Percentiles rank a stretch among this genome's conserved stretches.
Conservation (phyloP, 2,329 filamentous ascomycete species). For the Clarireedia homoeocarpa region DNA sequence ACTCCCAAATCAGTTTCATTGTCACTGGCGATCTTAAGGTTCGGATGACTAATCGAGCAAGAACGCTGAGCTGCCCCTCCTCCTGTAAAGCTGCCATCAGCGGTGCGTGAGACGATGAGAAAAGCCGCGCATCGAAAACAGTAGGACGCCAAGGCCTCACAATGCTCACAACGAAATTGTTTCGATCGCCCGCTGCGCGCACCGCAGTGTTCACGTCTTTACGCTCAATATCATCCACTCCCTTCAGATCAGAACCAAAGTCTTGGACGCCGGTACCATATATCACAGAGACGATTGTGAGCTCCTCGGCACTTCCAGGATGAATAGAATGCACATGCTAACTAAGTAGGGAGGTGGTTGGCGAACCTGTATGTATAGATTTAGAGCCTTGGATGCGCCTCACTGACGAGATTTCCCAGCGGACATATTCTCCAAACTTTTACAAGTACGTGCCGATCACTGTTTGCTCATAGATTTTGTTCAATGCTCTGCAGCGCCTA, state of each 20-base stretch:
- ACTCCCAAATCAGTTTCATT: too few relatives aligned
- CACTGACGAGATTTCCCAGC: constrained; percentile 38
- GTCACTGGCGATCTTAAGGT: too few relatives aligned
- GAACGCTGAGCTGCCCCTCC: too few relatives aligned
- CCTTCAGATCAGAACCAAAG: constrained; percentile 23
- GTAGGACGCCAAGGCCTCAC: not conserved
- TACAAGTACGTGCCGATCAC: constrained; percentile 50
- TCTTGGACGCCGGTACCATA: constrained; percentile 41
- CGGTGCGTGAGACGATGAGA: not conserved
- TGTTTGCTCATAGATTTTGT: too few relatives aligned
- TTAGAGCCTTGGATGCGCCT: constrained; percentile 21
- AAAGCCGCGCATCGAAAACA: not conserved
- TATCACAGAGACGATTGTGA: constrained; percentile 47
- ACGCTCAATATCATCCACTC: constrained; percentile 22
- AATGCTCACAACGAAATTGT: constrained; percentile 24
- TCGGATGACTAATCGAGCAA: too few relatives aligned
- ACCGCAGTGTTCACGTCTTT: constrained; percentile 15
- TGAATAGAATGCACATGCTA: constrained; percentile 13
- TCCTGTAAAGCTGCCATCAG: too few relatives aligned
- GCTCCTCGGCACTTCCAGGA: constrained; percentile 32
- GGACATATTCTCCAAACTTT: constrained; percentile 74
- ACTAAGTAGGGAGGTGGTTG: constrained; percentile 59
- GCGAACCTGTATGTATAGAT: constrained; percentile 59
- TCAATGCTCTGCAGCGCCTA: too few relatives aligned
- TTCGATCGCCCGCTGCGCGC: constrained; percentile 20